A percentile compares a stretch with the other conserved stretches of the same genome.
Evolutionary conservation across 192 early-diverging fungal species (phyloP).

Genomic region (Pilobolus umbonatus): DNA sequence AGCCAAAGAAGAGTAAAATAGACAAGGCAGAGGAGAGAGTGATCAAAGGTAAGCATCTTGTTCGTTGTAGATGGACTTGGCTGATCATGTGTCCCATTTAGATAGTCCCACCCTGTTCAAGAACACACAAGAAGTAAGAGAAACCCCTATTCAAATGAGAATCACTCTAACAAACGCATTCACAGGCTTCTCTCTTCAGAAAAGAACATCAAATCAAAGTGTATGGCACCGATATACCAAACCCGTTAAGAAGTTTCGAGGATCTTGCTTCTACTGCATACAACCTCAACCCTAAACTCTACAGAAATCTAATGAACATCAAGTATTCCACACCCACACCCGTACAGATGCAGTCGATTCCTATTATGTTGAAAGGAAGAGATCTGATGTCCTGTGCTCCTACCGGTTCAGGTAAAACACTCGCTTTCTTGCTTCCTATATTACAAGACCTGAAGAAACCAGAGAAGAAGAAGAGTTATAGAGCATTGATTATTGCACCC

Average conservation of each 20-base stretch:
- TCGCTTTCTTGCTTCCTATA: conserved; percentile 91
- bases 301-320: conserved; percentile 61
- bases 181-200: conserved; percentile 59
- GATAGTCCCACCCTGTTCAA: too few relatives aligned
- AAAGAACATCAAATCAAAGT: conserved; percentile 76
- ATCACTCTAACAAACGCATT: neutral
- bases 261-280: conserved; percentile 67
- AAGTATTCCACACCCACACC: conserved; percentile 58
- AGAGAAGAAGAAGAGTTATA: conserved; percentile 68
- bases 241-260: conserved; percentile 77
- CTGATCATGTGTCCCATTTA: too few relatives aligned
- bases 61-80: too few relatives aligned
- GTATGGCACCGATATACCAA: conserved; percentile 81
- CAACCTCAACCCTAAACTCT: conserved; percentile 64
- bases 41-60: too few relatives aligned
- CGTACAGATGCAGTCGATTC: conserved; percentile 40
- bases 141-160: neutral
- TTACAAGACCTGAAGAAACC: conserved; percentile 78
- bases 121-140: neutral
- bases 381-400: conserved; percentile 96
- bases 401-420: conserved; percentile 97
- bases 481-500: conserved; percentile 90
- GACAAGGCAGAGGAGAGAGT: conserved; percentile 19
- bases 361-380: conserved; percentile 78
- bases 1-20: conserved; percentile 24